Conservation (phyloP, 768 basidiomycete genomes). For the Auriculariales sp. region DNA sequence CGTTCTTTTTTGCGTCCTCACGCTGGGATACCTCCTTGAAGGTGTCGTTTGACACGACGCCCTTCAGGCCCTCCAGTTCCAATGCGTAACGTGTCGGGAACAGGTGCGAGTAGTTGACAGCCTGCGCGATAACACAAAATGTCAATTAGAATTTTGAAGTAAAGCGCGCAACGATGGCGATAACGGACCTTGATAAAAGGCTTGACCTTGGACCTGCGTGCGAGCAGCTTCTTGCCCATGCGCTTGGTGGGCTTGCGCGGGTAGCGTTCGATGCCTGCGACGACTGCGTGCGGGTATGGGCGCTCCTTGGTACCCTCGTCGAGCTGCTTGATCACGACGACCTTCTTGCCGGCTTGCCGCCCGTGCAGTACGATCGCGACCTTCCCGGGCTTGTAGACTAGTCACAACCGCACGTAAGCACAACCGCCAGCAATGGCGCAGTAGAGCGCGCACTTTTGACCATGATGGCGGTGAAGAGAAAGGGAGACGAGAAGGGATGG, state of each 20-base stretch:
- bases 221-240: conserved; percentile 93
- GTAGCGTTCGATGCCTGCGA: conserved; percentile 96
- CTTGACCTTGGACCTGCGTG: conserved; percentile 91
- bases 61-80: conserved; percentile 91
- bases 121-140: conserved; percentile 25
- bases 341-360: conserved; percentile 98
- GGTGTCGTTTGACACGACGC: conserved; percentile 66
- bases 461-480: conserved; percentile 8
- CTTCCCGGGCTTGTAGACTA: conserved; percentile 95
- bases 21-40: conserved; percentile 97
- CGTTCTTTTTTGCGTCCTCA: conserved; percentile 85
- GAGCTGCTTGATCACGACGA: conserved; percentile 93
- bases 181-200: conserved; percentile 95
- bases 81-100: conserved; percentile 99
- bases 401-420: not conserved
- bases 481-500: conserved; percentile 1
- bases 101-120: conserved; percentile 95
- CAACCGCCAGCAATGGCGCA: not conserved
- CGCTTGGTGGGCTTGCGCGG: conserved; percentile 93
- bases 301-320: conserved; percentile 96
- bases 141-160: not conserved
- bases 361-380: conserved; percentile 97
- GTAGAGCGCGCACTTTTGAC: conserved; percentile 8
- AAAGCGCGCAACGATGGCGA: not conserved
- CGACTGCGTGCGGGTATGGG: conserved; percentile 94